Base-by-base conservation (phyloP, 1,139 yeast species). In the Nakaseomyces nivariensis region DNA sequence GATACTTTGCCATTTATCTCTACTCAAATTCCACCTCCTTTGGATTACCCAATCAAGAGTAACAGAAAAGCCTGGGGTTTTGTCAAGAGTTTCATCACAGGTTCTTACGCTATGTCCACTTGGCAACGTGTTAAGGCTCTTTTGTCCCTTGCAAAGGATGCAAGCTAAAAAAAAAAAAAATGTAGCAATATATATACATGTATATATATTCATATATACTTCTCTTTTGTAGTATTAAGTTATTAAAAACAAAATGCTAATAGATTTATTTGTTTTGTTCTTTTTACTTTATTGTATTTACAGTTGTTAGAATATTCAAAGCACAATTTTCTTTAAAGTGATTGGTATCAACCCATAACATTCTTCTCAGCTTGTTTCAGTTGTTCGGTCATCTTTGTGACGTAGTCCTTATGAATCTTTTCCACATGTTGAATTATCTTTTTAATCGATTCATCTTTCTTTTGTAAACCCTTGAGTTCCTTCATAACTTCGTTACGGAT, bases 31-130 rank as follows among this genome's bases (percentile, higher is more conserved):
- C 98, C 98, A 1, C 78, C 81, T 32, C 88, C 90, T 2, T 71
- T 92, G 51, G 97, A 92, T 65, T 92, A 92, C 63, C 98, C 98
- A 3, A 86, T 92, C 56, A 76, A 78, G 33, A 82, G 84, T 60
- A 87, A 82, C 56, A 77, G 80, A 58, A 81, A 77, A 58, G 96
- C 97, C 0, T 90, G 97, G 97, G 75, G 75, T 11, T 84, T 92
- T 69, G 94, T 90, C 4, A 76, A 77, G 54, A 82, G 88, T 37
- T 77, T 92, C 66, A 89, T 89, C 62, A 77, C 78, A 41, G 94
- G 90, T n/a, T 95, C 96, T 17, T 92, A 90, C 63, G 95, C 85
- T 54, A 59, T 61, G 31, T 79, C 94, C 50, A 56, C 74, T 24
- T 86, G 95, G 92, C 79, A 79, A 51, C 78, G 77, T 57, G 56